These are phyloP conservation scores for Mortierella sp. DNA, from an alignment of 371 early-diverging fungal species.

Conservation along the genomic window DNA sequence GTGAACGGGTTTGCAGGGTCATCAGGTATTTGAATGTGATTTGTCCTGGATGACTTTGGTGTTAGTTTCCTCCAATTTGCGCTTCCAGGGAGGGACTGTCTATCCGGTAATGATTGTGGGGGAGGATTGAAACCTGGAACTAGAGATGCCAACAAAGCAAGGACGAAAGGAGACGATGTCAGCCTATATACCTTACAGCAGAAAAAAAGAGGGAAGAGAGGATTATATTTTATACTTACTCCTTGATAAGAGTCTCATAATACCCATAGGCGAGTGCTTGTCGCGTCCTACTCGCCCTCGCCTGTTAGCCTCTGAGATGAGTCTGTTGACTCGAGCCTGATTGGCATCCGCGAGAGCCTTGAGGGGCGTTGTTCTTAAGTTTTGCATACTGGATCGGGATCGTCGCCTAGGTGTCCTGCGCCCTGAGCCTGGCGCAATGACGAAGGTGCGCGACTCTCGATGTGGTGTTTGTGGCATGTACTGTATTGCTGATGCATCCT, in stretches of 20 bases:
- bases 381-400: slow-evolving; percentile 22
- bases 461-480: slow-evolving; percentile 30
- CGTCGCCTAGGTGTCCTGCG: slow-evolving; percentile 34
- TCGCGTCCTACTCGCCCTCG: slow-evolving; percentile 32
- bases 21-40: slow-evolving; percentile 16
- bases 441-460: slow-evolving; percentile 27
- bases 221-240: slow-evolving; percentile 9
- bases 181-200: background rate
- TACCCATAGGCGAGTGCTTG: slow-evolving; percentile 49
- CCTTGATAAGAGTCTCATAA: slow-evolving; percentile 31
- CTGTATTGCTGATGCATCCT: background rate
- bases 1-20: slow-evolving; percentile 15
- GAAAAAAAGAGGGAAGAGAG: too few relatives aligned
- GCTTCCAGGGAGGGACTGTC: slow-evolving; percentile 46
- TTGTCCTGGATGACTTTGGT: slow-evolving; percentile 37
- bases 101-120: slow-evolving; percentile 31
- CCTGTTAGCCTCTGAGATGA: slow-evolving; percentile 36
- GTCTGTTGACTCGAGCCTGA: slow-evolving; percentile 31
- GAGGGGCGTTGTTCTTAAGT: slow-evolving; percentile 27
- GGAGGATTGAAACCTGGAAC: slow-evolving; percentile 50
- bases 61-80: slow-evolving; percentile 47
- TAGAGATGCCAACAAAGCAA: background rate
- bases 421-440: slow-evolving; percentile 29
- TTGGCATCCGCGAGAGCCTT: slow-evolving; percentile 45
- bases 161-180: background rate